These are phyloP conservation scores for Colletotrichum limetticola DNA, from an alignment of 2,329 filamentous ascomycete species.

Conservation along the genomic window DNA sequence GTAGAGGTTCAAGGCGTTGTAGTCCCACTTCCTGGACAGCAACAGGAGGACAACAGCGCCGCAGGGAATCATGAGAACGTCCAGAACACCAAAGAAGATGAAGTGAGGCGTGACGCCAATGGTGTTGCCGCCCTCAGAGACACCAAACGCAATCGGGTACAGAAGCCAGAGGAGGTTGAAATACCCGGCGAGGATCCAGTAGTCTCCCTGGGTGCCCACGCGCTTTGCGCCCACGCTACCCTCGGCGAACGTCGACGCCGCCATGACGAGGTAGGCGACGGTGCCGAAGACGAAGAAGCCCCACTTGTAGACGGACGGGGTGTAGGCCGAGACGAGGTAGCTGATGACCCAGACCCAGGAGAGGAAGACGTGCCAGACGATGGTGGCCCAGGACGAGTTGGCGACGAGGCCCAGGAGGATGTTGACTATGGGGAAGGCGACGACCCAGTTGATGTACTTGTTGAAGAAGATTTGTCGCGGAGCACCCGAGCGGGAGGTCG, in stretches of 20 bases:
- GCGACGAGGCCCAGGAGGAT: constrained; percentile 61
- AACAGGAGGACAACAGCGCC: constrained; percentile 54
- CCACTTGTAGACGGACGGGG: constrained; percentile 64
- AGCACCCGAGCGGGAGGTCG: constrained; percentile 43
- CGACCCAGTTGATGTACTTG: constrained; percentile 66
- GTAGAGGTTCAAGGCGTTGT: constrained; percentile 58
- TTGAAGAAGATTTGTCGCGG: constrained; percentile 64
- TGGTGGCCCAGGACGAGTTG: constrained; percentile 66
- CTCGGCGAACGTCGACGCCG: constrained; percentile 53
- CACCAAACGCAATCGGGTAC: constrained; percentile 65
- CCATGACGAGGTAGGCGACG: constrained; percentile 57
- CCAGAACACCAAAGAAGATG: constrained; percentile 66
- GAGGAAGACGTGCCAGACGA: constrained; percentile 60
- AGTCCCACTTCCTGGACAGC: constrained; percentile 62
- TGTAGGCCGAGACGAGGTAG: constrained; percentile 62
- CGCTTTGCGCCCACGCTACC: constrained; percentile 51
- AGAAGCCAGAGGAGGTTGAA: constrained; percentile 63
- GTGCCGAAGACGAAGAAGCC: constrained; percentile 66
- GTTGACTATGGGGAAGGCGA: constrained; percentile 57
- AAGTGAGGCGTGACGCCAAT: constrained; percentile 57
- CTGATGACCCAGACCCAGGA: constrained; percentile 62
- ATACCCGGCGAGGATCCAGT: constrained; percentile 57
- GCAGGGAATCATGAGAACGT: constrained; percentile 59
- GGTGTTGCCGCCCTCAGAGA: constrained; percentile 63
- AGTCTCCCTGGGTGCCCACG: constrained; percentile 55